A percentile compares a stretch with the other conserved stretches of the same genome.
Conservation (phyloP, 225 moss, liverwort and hornwort genomes). For the Lunularia cruciata region DNA sequence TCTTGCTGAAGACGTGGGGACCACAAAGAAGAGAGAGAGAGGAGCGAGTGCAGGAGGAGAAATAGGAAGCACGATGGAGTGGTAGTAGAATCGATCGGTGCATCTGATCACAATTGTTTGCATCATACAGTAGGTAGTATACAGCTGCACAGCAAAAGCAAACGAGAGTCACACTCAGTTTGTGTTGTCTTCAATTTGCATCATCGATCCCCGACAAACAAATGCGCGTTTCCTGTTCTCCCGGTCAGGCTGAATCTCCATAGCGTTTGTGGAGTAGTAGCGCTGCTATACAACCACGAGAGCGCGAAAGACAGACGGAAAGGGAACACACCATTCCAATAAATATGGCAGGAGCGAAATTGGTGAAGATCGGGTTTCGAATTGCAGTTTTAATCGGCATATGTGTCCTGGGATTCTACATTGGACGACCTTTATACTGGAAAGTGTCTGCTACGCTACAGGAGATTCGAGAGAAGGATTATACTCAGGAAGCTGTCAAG, state of each 20-base stretch:
- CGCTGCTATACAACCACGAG: background rate
- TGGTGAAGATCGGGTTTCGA: constrained; percentile 39
- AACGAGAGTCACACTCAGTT: background rate
- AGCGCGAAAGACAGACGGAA: background rate
- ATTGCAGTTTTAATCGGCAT: constrained; percentile 25
- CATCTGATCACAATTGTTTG: background rate
- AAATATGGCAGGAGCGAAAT: constrained; percentile 16
- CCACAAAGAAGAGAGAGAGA: background rate
- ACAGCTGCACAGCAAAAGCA: background rate
- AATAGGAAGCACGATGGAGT: background rate
- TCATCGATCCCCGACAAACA: background rate
- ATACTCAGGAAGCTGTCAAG: constrained; percentile 37
- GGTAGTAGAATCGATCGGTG: background rate
- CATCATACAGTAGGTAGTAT: background rate
- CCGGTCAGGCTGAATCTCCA: too few relatives aligned
- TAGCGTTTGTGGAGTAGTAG: background rate
- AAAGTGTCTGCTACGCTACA: constrained; percentile 45
- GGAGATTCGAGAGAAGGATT: constrained; percentile 40
- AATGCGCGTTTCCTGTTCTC: background rate
- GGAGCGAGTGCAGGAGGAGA: background rate
- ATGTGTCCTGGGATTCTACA: constrained; percentile 38
- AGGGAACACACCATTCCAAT: background rate
- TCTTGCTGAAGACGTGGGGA: background rate
- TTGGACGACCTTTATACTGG: constrained; percentile 52
- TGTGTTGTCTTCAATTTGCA: background rate